These are phyloP conservation scores for Nigrospora oryzae DNA, from an alignment of 2,329 filamentous ascomycete genomes.

Conservation along the genomic window DNA sequence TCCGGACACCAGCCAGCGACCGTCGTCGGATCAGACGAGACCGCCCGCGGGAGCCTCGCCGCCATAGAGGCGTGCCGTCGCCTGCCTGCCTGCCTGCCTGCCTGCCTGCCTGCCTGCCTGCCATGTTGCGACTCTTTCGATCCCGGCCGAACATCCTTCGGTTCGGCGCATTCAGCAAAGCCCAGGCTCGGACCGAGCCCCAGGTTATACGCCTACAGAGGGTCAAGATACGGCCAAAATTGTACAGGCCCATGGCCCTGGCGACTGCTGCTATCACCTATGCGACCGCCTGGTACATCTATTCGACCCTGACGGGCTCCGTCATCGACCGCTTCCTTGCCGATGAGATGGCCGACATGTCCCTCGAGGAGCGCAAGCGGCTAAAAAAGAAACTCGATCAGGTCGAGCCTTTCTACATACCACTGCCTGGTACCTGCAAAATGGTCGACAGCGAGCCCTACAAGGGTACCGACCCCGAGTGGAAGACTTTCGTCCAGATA, in stretches of 20 bases:
- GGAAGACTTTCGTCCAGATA: slow-evolving; percentile 51
- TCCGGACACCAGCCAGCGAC: neutral
- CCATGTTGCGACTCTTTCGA: slow-evolving; percentile 19
- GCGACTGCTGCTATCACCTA: too few relatives aligned
- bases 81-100: slow-evolving; percentile 7
- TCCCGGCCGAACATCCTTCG: slow-evolving; percentile 11
- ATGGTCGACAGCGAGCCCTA: slow-evolving; percentile 41
- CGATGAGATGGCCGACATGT: slow-evolving; percentile 30
- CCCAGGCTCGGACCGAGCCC: slow-evolving; percentile 5
- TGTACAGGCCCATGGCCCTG: slow-evolving; percentile 12
- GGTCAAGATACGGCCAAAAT: slow-evolving; percentile 16
- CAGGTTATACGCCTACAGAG: slow-evolving; percentile 15
- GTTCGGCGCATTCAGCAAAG: slow-evolving; percentile 6
- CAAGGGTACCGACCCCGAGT: slow-evolving; percentile 52
- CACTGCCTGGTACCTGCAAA: slow-evolving; percentile 51
- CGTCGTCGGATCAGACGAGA: neutral
- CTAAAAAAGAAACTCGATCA: slow-evolving; percentile 26
- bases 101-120: slow-evolving; percentile 6
- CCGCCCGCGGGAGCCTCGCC: slow-evolving; percentile 6
- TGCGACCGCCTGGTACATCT: too few relatives aligned
- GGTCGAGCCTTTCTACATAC: slow-evolving; percentile 45
- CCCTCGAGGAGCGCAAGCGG: slow-evolving; percentile 34
- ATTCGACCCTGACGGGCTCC: slow-evolving; percentile 8
- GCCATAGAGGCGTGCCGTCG: slow-evolving; percentile 17
- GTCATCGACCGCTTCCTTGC: slow-evolving; percentile 38